Conservation (phyloP, 2,329 filamentous ascomycete genomes). For the Epichloe aotearoae region DNA sequence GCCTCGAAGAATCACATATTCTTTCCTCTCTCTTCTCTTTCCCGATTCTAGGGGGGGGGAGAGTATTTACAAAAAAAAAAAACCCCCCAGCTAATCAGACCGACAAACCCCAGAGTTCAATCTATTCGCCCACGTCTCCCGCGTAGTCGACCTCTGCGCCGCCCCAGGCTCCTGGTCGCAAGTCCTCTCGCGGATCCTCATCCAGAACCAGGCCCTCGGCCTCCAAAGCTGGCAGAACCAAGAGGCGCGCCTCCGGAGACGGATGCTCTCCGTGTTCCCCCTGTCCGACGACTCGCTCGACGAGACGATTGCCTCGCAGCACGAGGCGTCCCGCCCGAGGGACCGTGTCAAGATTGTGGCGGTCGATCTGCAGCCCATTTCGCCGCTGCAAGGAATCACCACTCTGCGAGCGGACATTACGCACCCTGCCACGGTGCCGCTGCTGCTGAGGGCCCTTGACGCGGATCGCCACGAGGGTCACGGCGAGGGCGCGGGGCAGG, state of each 20-base stretch:
- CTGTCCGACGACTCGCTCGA: constrained; percentile 4
- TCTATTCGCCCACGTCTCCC: constrained; percentile 76
- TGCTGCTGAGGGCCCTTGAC: constrained; percentile 75
- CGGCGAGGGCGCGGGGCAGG: constrained; percentile 16
- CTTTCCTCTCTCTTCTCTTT: neutral
- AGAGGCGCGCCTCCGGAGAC: constrained; percentile 50
- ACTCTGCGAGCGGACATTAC: constrained; percentile 94
- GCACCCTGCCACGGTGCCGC: constrained; percentile 85
- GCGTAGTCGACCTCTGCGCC: constrained; percentile 91
- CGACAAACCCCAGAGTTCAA: constrained; percentile 58
- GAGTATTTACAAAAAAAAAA: neutral
- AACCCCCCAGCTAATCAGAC: neutral
- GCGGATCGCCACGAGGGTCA: constrained; percentile 41
- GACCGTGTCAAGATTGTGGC: constrained; percentile 84
- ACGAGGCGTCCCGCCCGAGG: constrained; percentile 26
- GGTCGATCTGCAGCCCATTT: constrained; percentile 93
- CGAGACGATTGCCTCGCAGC: neutral
- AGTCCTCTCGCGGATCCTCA: constrained; percentile 82
- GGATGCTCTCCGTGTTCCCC: constrained; percentile 41
- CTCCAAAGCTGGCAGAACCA: constrained; percentile 77
- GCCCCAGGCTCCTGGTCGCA: constrained; percentile 97
- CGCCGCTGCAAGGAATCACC: constrained; percentile 80
- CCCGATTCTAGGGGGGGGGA: neutral
- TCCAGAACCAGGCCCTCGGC: constrained; percentile 86
- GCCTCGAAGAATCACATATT: too few relatives aligned